phyloP scores from a whole-genome alignment of 2,329 filamentous ascomycete species.

The Aspergillus sp. region DNA sequence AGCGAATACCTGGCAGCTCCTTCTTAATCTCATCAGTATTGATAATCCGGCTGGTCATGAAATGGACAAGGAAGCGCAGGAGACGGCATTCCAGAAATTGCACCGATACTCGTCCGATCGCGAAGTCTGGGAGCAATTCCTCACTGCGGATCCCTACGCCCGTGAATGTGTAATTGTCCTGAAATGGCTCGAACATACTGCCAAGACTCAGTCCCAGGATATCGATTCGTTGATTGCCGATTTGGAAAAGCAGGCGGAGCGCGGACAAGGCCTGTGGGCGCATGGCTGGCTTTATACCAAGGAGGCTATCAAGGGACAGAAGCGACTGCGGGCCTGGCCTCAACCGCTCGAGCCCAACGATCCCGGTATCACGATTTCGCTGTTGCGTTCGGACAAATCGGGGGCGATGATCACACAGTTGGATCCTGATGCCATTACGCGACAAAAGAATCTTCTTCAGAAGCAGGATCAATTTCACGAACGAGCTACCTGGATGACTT shows the following conservation, averaged over 20 bases:
- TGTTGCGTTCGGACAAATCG: conserved; percentile 52
- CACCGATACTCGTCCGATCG: conserved; percentile 54
- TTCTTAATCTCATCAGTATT: conserved; percentile 66
- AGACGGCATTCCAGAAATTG: conserved; percentile 36
- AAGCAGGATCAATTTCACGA: conserved; percentile 83
- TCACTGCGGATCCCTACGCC: conserved; percentile 64
- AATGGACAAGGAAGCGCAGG: conserved; percentile 34
- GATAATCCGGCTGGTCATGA: conserved; percentile 50
- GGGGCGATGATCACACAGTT: conserved; percentile 73
- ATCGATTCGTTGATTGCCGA: conserved; percentile 71
- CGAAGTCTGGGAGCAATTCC: conserved; percentile 66
- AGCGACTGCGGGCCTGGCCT: conserved; percentile 65
- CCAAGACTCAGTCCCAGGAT: conserved; percentile 59
- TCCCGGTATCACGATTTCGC: conserved; percentile 49
- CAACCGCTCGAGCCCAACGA: conserved; percentile 59
- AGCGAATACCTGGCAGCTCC: conserved; percentile 81
- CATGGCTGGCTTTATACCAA: conserved; percentile 92
- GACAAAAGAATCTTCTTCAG: conserved; percentile 70
- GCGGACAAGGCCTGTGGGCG: conserved; percentile 69
- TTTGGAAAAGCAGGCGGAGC: conserved; percentile 66
- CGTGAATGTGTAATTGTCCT: conserved; percentile 73
- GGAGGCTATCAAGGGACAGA: conserved; percentile 80
- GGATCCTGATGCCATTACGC: conserved; percentile 80
- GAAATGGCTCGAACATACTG: conserved; percentile 77
- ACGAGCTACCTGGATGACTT: conserved; percentile 84